phyloP scores from a whole-genome alignment of 139 green algal species.

The Coccomyxa sp. region DNA sequence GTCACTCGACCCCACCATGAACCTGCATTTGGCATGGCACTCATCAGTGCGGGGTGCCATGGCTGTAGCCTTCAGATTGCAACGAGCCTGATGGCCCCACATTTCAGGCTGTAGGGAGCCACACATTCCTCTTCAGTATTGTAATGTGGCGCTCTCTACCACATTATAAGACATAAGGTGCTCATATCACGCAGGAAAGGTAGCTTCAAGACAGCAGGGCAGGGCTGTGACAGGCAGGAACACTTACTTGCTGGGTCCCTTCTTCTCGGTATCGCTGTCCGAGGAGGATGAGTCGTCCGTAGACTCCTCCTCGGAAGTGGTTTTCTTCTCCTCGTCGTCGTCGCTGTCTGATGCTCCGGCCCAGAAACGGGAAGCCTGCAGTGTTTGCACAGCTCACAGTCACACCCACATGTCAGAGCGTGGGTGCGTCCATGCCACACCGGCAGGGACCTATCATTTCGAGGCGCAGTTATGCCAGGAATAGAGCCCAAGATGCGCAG shows the following conservation, averaged over 20 bases:
- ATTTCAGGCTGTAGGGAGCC: background rate
- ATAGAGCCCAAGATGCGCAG: too few relatives aligned
- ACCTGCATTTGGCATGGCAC: slow-evolving; percentile 36
- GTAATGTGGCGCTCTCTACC: too few relatives aligned
- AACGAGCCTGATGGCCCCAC: background rate
- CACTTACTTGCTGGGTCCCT: slow-evolving; percentile 38
- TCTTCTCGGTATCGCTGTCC: slow-evolving; percentile 29
- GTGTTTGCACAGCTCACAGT: too few relatives aligned
- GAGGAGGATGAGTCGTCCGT: slow-evolving; percentile 22
- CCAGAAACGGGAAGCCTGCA: slow-evolving; percentile 68
- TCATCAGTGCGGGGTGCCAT: too few relatives aligned
- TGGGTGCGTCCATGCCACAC: too few relatives aligned
- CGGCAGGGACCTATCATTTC: too few relatives aligned
- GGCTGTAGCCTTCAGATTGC: background rate
- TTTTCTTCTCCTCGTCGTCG: slow-evolving; percentile 54
- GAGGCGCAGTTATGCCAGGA: too few relatives aligned
- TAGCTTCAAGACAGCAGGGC: too few relatives aligned
- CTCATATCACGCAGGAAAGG: too few relatives aligned
- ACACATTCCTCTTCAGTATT: slow-evolving; percentile 13
- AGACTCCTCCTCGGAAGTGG: slow-evolving; percentile 28
- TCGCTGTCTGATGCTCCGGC: slow-evolving; percentile 40
- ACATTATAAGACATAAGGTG: too few relatives aligned
- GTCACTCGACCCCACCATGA: slow-evolving; percentile 68
- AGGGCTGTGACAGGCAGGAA: too few relatives aligned
- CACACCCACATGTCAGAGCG: too few relatives aligned